These are phyloP conservation scores for Ramularia endophylla DNA, from an alignment of 2,329 filamentous ascomycete genomes.

Conservation along the genomic window DNA sequence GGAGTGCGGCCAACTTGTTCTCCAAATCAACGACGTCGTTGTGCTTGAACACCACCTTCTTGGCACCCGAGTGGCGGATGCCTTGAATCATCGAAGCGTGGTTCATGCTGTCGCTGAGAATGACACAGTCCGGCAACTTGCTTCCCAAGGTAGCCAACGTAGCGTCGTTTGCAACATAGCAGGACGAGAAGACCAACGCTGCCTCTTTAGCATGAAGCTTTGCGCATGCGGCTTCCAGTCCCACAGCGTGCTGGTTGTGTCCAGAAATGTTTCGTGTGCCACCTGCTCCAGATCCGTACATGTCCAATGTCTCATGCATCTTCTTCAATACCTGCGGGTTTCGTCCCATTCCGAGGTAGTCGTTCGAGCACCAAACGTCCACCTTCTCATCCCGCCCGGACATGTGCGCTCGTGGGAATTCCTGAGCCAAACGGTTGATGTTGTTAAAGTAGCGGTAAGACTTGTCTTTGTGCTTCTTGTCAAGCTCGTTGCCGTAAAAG, in stretches of 20 bases:
- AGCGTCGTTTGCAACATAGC: conserved; percentile 97
- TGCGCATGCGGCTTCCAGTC: conserved; percentile 73
- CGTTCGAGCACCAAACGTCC: conserved; percentile 98
- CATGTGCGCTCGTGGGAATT: conserved; percentile 94
- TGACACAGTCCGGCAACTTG: conserved; percentile 93
- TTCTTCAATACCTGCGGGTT: conserved; percentile 78
- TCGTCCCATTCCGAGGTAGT: conserved; percentile 96
- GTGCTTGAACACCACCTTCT: conserved; percentile 98
- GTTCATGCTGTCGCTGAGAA: conserved; percentile 95
- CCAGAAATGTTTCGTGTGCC: conserved; percentile 97
- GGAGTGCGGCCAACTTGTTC: conserved; percentile 82
- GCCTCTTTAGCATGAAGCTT: conserved; percentile 88
- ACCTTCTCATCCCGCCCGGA: conserved; percentile 74
- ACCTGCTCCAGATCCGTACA: conserved; percentile 89
- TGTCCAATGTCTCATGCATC: conserved; percentile 94
- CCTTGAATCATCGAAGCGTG: conserved; percentile 99
- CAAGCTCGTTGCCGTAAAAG: conserved; percentile 82
- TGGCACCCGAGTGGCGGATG: conserved; percentile 92
- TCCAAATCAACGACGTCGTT: conserved; percentile 94
- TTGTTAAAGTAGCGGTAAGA: conserved; percentile 99
- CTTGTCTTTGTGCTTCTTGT: conserved; percentile 99
- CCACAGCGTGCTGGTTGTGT: conserved; percentile 90
- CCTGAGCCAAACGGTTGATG: conserved; percentile 95
- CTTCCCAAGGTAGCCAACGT: conserved; percentile 95
- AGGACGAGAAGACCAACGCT: conserved; percentile 92